A percentile compares a stretch with the other conserved stretches of the same genome.
phyloP scores from a whole-genome alignment of 805 yeast species.

The Saccharomycopsis capsularis region DNA sequence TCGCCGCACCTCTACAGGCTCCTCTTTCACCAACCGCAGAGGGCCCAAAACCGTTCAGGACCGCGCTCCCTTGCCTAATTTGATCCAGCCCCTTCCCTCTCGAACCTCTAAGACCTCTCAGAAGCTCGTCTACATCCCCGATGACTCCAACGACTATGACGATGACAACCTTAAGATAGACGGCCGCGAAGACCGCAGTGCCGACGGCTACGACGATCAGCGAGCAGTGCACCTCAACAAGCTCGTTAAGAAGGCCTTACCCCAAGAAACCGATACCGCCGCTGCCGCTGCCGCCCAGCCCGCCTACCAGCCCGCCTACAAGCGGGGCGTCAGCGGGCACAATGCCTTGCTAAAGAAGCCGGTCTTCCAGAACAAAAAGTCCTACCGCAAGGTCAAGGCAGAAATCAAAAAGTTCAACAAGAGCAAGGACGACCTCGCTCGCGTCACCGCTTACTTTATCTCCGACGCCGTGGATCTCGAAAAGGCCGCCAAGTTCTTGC shows the following conservation, averaged over 20 bases:
- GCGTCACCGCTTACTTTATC: conserved; percentile 89
- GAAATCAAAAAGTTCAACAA: conserved; percentile 46
- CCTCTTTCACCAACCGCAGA: neutral
- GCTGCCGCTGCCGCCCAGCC: neutral
- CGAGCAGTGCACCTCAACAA: neutral
- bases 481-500: conserved; percentile 56
- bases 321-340: too few relatives aligned
- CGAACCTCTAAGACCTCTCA: conserved; percentile 84
- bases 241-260: neutral
- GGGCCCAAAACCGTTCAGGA: neutral
- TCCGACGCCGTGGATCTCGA: conserved; percentile 73
- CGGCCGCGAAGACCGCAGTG: neutral
- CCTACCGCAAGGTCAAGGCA: conserved; percentile 32
- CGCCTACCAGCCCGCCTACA: neutral
- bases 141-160: conserved; percentile 31
- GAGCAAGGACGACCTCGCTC: conserved; percentile 52
- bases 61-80: conserved; percentile 33
- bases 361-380: neutral
- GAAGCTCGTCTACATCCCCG: conserved; percentile 82
- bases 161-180: too few relatives aligned
- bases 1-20: neutral
- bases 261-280: neutral
- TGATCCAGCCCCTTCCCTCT: conserved; percentile 51
- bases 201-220: neutral
- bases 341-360: conserved; percentile 4